Percentiles rank a stretch among this genome's conserved stretches.
Evolutionary conservation across 2,329 filamentous ascomycete genomes (phyloP).

Genomic region (Berkeleyomyces basicola): DNA sequence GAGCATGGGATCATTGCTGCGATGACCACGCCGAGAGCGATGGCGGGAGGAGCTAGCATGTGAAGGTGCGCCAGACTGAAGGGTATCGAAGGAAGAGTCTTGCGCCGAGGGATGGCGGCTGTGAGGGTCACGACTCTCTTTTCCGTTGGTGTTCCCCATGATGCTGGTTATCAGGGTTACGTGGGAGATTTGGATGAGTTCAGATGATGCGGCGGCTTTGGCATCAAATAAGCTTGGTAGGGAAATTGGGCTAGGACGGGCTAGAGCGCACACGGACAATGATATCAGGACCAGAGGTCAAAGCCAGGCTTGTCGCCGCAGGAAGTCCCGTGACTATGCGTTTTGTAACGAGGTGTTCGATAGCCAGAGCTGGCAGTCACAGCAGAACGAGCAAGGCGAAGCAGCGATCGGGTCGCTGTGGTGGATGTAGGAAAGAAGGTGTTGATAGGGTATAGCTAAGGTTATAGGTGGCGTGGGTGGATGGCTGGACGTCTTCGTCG

Average conservation of each 20-base stretch:
- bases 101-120: slow-evolving; percentile 2
- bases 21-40: slow-evolving; percentile 20
- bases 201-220: background rate
- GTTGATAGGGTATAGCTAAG: background rate
- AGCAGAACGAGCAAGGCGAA: background rate
- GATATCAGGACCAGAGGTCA: background rate
- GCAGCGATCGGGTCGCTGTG: background rate
- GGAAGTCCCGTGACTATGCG: background rate
- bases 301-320: background rate
- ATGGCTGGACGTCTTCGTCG: background rate
- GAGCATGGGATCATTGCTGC: slow-evolving; percentile 15
- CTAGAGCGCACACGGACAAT: background rate
- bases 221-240: background rate
- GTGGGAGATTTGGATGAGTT: slow-evolving; percentile 5
- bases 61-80: slow-evolving; percentile 22
- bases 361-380: background rate
- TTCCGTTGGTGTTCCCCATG: slow-evolving; percentile 27
- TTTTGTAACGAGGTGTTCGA: background rate
- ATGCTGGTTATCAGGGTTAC: background rate
- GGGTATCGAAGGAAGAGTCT: background rate
- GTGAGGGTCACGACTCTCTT: slow-evolving; percentile 22
- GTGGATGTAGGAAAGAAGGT: background rate
- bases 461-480: background rate
- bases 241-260: background rate
- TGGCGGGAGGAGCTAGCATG: slow-evolving; percentile 20